A percentile compares a stretch with the other conserved stretches of the same genome.
Conservation (phyloP, 345 rosid genomes). For the Salix brachista region DNA sequence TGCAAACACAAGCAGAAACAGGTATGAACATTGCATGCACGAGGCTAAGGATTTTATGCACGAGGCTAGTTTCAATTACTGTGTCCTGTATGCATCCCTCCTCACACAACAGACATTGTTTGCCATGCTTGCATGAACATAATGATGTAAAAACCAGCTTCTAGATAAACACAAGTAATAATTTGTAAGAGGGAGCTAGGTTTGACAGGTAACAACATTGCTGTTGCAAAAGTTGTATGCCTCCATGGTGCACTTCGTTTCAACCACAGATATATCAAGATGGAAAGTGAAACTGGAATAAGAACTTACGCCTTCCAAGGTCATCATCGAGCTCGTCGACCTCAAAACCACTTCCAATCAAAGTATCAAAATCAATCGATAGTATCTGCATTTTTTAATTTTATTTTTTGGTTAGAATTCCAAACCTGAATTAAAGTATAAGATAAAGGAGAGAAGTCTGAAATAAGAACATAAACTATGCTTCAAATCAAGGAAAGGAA, state of each 20-base stretch:
- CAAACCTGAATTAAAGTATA: slow-evolving; percentile 1
- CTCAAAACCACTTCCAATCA: slow-evolving; percentile 87
- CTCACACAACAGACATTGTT: background rate
- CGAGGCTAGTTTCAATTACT: background rate
- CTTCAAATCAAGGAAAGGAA: background rate
- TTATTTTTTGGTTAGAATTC: background rate
- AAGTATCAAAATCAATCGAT: slow-evolving; percentile 58
- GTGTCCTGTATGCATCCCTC: background rate
- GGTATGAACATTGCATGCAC: background rate
- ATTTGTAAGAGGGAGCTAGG: background rate
- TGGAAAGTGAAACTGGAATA: background rate
- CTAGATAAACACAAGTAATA: background rate
- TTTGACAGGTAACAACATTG: background rate
- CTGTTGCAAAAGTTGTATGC: background rate
- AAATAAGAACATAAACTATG: background rate
- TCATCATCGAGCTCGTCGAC: slow-evolving; percentile 95
- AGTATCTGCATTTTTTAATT: slow-evolving; percentile 46
- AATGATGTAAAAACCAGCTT: background rate
- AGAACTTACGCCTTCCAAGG: slow-evolving; percentile 72
- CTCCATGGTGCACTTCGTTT: background rate
- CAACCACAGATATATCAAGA: background rate
- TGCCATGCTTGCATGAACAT: background rate
- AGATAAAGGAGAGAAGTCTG: background rate
- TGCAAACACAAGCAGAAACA: background rate
- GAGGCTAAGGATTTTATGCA: background rate